These are phyloP conservation scores for Isoetes engelmannii DNA, from an alignment of 83 land plant species.

Conservation along the genomic window DNA sequence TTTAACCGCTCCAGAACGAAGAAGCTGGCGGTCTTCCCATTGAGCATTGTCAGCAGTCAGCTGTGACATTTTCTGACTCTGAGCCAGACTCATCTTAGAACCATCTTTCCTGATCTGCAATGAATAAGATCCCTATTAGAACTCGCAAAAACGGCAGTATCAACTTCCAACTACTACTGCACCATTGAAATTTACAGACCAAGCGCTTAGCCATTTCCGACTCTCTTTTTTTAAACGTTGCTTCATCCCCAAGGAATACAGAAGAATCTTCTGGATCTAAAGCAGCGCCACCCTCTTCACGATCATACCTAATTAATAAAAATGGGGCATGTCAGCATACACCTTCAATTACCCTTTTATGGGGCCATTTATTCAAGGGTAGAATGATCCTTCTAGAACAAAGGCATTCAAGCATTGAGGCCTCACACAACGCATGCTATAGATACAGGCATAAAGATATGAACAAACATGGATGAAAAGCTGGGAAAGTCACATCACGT, in stretches of 20 bases:
- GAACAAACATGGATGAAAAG: too few relatives aligned
- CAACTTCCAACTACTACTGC: neutral
- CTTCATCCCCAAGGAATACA: constrained; percentile 63
- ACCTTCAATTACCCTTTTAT: too few relatives aligned
- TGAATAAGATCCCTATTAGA: neutral
- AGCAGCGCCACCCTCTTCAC: constrained; percentile 77
- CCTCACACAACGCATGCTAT: too few relatives aligned
- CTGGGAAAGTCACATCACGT: too few relatives aligned
- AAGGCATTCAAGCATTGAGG: too few relatives aligned
- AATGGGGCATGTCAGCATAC: too few relatives aligned
- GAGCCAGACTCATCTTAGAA: constrained; percentile 82
- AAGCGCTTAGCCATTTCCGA: constrained; percentile 72
- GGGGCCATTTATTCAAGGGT: too few relatives aligned
- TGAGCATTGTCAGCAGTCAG: constrained; percentile 96
- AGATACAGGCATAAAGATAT: too few relatives aligned
- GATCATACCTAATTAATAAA: constrained; percentile 61
- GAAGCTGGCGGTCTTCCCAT: constrained; percentile 93
- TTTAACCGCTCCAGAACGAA: constrained; percentile 93
- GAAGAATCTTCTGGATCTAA: constrained; percentile 55
- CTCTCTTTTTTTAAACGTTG: constrained; percentile 78
- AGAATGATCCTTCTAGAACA: too few relatives aligned
- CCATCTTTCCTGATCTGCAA: constrained; percentile 83
- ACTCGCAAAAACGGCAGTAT: too few relatives aligned
- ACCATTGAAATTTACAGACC: constrained; percentile 32
- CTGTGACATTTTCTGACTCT: constrained; percentile 92